Conservation (phyloP, 371 early-diverging fungal species). For the Dichotomocladium elegans region DNA sequence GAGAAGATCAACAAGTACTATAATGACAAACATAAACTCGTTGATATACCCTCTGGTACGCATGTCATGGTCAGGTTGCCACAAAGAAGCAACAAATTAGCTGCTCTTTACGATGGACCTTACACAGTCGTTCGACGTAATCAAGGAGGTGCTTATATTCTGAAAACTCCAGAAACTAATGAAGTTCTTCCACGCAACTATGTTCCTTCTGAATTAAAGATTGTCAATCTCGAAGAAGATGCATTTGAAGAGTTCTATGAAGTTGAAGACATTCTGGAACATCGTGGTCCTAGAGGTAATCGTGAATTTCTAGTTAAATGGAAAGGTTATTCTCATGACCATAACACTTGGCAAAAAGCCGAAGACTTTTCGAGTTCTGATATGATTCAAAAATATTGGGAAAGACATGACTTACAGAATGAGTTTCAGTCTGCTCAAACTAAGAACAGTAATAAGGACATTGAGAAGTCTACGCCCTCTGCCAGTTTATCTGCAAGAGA, state of each 20-base stretch:
- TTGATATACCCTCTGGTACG: constrained; percentile 4
- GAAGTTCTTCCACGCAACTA: not conserved
- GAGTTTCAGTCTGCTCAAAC: too few relatives aligned
- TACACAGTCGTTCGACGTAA: not conserved
- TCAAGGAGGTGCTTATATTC: constrained; percentile 7
- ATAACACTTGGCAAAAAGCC: not conserved
- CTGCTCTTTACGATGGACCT: constrained; percentile 4
- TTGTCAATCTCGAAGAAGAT: not conserved
- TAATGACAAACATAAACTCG: not conserved
- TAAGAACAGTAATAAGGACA: too few relatives aligned
- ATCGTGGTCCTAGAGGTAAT: not conserved
- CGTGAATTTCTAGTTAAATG: not conserved
- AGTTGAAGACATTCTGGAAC: constrained; percentile 1
- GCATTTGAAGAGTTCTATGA: constrained; percentile 4
- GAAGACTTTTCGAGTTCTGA: not conserved
- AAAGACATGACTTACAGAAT: too few relatives aligned
- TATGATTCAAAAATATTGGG: not conserved
- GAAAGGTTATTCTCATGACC: not conserved
- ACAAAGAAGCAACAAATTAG: not conserved
- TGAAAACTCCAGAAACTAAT: not conserved
- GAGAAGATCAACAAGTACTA: not conserved
- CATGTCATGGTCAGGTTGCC: constrained; percentile 1
- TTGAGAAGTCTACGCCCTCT: too few relatives aligned
- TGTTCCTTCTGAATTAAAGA: too few relatives aligned
- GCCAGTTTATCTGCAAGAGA: too few relatives aligned